Percentiles rank a stretch among this genome's conserved stretches.
phyloP scores from a whole-genome alignment of 306 rosid genomes.

The Cucumis cinereus region DNA sequence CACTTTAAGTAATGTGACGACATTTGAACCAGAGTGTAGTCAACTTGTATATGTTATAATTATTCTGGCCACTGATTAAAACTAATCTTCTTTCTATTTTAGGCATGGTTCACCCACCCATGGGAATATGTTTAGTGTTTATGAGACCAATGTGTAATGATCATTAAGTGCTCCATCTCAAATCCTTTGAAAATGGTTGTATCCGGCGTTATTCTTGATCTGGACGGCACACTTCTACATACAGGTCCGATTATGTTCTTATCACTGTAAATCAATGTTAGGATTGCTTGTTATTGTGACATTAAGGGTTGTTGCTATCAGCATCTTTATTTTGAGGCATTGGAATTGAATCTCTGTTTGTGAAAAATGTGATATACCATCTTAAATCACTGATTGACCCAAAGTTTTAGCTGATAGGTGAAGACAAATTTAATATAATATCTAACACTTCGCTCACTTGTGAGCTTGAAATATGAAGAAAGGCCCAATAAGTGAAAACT shows the following conservation, averaged over 20 bases:
- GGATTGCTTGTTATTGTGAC: neutral
- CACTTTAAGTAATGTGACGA: neutral
- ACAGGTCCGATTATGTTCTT: constrained; percentile 37
- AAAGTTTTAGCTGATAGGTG: too few species aligned
- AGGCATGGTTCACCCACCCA: neutral
- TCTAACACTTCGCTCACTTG: too few species aligned
- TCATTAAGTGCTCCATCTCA: constrained; percentile 9
- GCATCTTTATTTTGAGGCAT: neutral
- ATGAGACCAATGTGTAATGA: constrained; percentile 8
- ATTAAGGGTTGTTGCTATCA: neutral
- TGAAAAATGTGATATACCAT: neutral
- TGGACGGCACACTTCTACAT: constrained; percentile 78
- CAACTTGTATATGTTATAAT: neutral
- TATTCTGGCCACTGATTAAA: neutral
- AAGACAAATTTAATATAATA: too few species aligned
- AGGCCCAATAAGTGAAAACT: too few species aligned
- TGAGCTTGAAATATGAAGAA: too few species aligned
- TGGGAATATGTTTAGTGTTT: neutral
- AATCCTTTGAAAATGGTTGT: constrained; percentile 32
- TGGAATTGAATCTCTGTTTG: neutral
- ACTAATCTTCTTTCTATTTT: neutral
- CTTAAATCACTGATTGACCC: too few species aligned
- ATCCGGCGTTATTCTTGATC: constrained; percentile 66
- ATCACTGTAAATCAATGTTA: neutral
- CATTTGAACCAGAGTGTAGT: neutral